Conservation (phyloP, 805 yeast species). For the Candida glaebosa region DNA sequence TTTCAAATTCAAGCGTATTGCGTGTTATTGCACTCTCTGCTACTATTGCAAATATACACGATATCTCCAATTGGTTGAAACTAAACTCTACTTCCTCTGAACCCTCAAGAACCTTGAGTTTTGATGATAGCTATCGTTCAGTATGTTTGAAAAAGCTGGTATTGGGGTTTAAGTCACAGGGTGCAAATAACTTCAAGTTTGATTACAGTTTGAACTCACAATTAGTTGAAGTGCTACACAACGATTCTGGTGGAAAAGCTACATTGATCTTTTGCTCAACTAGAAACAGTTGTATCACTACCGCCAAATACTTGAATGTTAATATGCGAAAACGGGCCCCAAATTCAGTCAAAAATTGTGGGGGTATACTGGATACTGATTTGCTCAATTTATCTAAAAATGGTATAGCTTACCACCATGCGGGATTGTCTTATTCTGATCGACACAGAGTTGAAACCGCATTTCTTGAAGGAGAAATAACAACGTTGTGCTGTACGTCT, state of each 20-base stretch:
- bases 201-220: slow-evolving; percentile 43
- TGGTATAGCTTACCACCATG: slow-evolving; percentile 58
- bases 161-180: slow-evolving; percentile 36
- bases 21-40: slow-evolving; percentile 36
- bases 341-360: background rate
- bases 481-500: slow-evolving; percentile 53
- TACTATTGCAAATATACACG: slow-evolving; percentile 50
- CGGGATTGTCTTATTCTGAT: slow-evolving; percentile 50
- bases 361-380: slow-evolving; percentile 21
- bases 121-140: slow-evolving; percentile 48
- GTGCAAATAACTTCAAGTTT: slow-evolving; percentile 45
- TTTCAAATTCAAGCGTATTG: slow-evolving; percentile 6
- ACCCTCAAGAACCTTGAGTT: slow-evolving; percentile 35
- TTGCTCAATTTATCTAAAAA: slow-evolving; percentile 15
- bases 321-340: slow-evolving; percentile 8
- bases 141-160: slow-evolving; percentile 41
- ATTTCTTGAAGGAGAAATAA: slow-evolving; percentile 41
- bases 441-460: slow-evolving; percentile 42
- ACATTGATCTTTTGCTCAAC: slow-evolving; percentile 53
- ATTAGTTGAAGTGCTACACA: slow-evolving; percentile 34
- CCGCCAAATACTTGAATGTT: slow-evolving; percentile 41
- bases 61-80: slow-evolving; percentile 31
- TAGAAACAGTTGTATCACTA: slow-evolving; percentile 42
- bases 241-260: slow-evolving; percentile 40
- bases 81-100: slow-evolving; percentile 3